Conservation (phyloP, 2,329 filamentous ascomycete genomes). For the Penicillium sp. region DNA sequence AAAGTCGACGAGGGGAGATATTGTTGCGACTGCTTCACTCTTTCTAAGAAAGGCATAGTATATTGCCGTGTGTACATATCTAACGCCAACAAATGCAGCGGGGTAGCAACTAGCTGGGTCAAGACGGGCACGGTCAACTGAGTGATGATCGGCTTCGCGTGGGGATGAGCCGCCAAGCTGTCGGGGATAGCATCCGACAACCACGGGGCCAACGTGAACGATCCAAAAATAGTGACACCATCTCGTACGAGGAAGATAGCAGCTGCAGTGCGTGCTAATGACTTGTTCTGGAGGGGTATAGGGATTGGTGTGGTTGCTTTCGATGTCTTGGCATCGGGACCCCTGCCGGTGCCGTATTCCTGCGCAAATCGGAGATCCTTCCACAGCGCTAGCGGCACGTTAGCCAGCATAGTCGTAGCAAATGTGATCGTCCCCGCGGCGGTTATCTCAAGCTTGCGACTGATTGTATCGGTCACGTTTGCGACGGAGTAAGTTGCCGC, state of each 20-base stretch:
- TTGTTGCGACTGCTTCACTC: constrained; percentile 60
- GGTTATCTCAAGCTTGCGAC: constrained; percentile 56
- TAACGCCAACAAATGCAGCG: constrained; percentile 77
- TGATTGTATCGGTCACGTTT: constrained; percentile 73
- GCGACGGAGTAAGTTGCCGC: constrained; percentile 81
- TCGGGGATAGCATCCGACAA: constrained; percentile 25
- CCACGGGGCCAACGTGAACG: constrained; percentile 28
- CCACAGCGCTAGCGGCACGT: constrained; percentile 31
- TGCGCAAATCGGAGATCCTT: constrained; percentile 53
- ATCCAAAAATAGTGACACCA: constrained; percentile 73
- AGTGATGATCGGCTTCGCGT: constrained; percentile 37
- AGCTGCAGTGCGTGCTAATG: constrained; percentile 18
- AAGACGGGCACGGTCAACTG: constrained; percentile 76
- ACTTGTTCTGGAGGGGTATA: constrained; percentile 10
- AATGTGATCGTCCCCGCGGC: constrained; percentile 60
- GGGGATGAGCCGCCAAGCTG: constrained; percentile 16
- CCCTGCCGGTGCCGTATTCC: constrained; percentile 61
- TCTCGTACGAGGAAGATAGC: constrained; percentile 73
- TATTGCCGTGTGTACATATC: constrained; percentile 68
- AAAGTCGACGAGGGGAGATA: constrained; percentile 67
- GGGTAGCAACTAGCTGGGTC: constrained; percentile 74
- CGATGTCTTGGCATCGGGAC: constrained; percentile 61
- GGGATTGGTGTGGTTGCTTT: not conserved
- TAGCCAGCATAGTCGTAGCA: constrained; percentile 51
- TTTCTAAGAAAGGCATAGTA: constrained; percentile 47